Evolutionary conservation across 495 filamentous ascomycete genomes (phyloP).

Genomic region (Daldinia caldariorum): DNA sequence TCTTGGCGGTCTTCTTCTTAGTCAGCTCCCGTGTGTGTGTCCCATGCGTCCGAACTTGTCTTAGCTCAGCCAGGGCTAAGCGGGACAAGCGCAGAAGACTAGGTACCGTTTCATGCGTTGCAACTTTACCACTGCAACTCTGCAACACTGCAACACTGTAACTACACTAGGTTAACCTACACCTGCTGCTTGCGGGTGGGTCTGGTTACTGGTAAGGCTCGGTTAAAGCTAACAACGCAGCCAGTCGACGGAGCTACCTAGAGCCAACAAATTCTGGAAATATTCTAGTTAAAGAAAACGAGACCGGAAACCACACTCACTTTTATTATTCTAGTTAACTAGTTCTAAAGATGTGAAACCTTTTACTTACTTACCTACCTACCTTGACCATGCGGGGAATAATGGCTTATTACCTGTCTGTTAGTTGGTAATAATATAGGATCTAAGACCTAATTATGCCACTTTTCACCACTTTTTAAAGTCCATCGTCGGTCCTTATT

Average conservation of each 20-base stretch:
- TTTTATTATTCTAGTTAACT: background rate
- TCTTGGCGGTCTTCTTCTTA: slow-evolving; percentile 27
- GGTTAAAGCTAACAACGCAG: slow-evolving; percentile 28
- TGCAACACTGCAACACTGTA: no score
- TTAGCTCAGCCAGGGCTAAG: slow-evolving; percentile 36
- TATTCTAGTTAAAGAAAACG: slow-evolving; percentile 1
- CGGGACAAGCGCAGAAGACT: slow-evolving; percentile 26
- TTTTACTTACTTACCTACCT: slow-evolving; percentile 2
- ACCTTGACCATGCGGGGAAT: slow-evolving; percentile 14
- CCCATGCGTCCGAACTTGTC: slow-evolving; percentile 18
- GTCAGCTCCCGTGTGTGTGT: slow-evolving; percentile 39
- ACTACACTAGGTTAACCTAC: background rate
- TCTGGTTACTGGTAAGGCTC: slow-evolving; percentile 24
- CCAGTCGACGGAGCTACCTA: slow-evolving; percentile 11
- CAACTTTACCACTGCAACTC: slow-evolving; percentile 11
- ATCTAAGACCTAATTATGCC: slow-evolving; percentile 25
- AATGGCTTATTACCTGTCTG: background rate
- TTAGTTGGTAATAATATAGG: slow-evolving; percentile 18
- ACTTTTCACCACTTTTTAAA: background rate
- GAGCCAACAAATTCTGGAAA: slow-evolving; percentile 30
- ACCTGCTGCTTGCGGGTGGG: slow-evolving; percentile 19
- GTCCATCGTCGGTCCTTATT: slow-evolving; percentile 18
- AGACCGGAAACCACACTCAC: background rate
- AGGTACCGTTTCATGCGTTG: slow-evolving; percentile 33
- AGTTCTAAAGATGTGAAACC: background rate